Base-by-base conservation (phyloP, 257 asterid genomes). In the Scutellaria baicalensis region DNA sequence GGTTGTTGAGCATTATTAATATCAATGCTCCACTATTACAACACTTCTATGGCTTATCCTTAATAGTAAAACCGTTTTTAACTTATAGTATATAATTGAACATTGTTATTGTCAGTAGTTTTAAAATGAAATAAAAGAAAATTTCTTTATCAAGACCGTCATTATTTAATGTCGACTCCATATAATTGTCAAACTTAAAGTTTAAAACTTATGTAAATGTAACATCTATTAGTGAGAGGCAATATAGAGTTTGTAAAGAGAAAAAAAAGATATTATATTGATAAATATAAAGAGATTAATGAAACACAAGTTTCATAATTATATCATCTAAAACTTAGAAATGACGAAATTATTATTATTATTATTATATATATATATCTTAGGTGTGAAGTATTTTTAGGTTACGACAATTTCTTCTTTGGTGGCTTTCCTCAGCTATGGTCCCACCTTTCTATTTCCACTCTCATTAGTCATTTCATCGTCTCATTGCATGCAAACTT, bases 401-500 rank as follows among this genome's bases (percentile, higher is more conserved):
- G 39, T 5, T 16, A 51, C 8, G 44, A 10, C 21, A 42, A 62
- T 20, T 38, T 56, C 8, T 4, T 10, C 35, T 36, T 54, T 20
- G 27, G 75, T 76, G 51, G 51, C 60, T 27, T 48, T 55, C 60
- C 31, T 42, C 21, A 52, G 33, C 33, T 27, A 27, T 27, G 33
- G 33, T 27, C 33, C 33, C 33, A 27, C 33, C 80, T 31, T 50
- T 40, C 49, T 5, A 12, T 64, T 59, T 50, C 77, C 74, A 71
- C 74, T 71, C 61, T 40, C 56, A 38, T 57, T 44, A 27, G 33
- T 20, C 20, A 43, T 20, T 12, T 57, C 39, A 49, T 49, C 14
- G 49, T 70, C 67, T 56, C 11, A 64, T 65, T 70, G 77, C 38
- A 64, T 76, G 64, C 52, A 62, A 68, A 62, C 59, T 52, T 52